Evolutionary conservation across 2,329 filamentous ascomycete species (phyloP), one percentile per base, ranked within the genome.

Genomic region (Penicillium olsonii): DNA sequence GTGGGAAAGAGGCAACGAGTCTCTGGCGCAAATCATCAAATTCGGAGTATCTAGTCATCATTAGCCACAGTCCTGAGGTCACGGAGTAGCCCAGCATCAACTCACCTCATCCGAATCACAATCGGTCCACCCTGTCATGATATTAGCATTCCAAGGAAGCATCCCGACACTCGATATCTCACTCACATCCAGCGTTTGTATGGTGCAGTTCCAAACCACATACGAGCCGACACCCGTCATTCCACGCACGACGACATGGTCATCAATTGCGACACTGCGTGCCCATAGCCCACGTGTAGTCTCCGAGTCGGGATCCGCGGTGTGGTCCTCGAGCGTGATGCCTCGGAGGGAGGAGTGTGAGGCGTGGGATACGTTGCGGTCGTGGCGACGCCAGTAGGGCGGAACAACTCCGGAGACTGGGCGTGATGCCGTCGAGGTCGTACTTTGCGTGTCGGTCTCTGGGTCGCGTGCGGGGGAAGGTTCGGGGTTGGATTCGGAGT

Each of bases 131-230:
- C 80, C 77, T 81, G 54, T 8, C 12, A 37, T 49, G 6, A 11
- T 38, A 18, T 49, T 11, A 54, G 19, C 44, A 44, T 35, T 24
- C 8, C 22, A 14, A 47, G 3, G 10, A 27, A 37, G 5, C 34
- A 11, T n/a, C 27, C 10, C 17, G 9, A 12, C 6, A 9, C 18
- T 19, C 5, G 1, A 27, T 24, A 39, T 15, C 10, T 34, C 20
- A 80, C 84, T 68, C 68, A 92, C 90, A 70, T 84, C 87, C 42
- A 97, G 75, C 3, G 91, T 96, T 68, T 94, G 85, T 37, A 99
- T 89, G 40, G 81, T 84, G 63, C 94, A 91, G 66, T 90, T 94
- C 89, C 90, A 99, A 7, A 96, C 91, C 1, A 96, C 90, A 74
- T 97, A 99, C 2, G 92, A 88, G n/a, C 92, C 92, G 40, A 85